Conservation (phyloP, 2,329 filamentous ascomycete genomes). For the Phaeosphaeriaceae sp. region DNA sequence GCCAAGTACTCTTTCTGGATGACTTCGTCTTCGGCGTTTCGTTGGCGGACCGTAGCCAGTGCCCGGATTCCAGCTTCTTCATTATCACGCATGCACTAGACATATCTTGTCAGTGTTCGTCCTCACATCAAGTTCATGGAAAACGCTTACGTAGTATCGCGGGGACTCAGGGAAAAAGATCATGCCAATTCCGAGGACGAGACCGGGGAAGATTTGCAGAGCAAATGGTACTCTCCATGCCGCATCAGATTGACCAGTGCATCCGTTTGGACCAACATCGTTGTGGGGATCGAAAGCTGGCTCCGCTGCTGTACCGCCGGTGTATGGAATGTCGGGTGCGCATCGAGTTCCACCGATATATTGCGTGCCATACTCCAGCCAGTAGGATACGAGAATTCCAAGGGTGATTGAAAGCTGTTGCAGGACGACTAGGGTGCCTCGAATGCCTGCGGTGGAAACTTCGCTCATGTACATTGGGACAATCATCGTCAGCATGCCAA, state of each 20-base stretch:
- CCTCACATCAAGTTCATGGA: neutral
- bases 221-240: conserved; percentile 73
- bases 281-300: conserved; percentile 47
- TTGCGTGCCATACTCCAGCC: conserved; percentile 29
- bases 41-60: conserved; percentile 55
- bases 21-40: conserved; percentile 57
- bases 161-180: conserved; percentile 35
- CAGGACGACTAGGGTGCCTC: conserved; percentile 29
- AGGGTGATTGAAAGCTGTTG: conserved; percentile 29
- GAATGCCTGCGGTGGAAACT: conserved; percentile 23
- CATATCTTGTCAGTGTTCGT: neutral
- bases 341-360: conserved; percentile 47
- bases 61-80: conserved; percentile 56
- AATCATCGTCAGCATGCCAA: conserved; percentile 32
- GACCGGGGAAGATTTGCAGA: conserved; percentile 79
- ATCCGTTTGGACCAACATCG: conserved; percentile 27
- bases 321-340: conserved; percentile 56
- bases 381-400: conserved; percentile 27
- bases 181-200: conserved; percentile 73
- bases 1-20: conserved; percentile 70
- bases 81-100: conserved; percentile 34
- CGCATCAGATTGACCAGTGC: conserved; percentile 45
- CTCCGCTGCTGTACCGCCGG: conserved; percentile 49
- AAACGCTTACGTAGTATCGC: conserved; percentile 22
- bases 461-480: conserved; percentile 34